Evolutionary conservation across 331 rosid species (phyloP), one percentile per base, ranked within the genome.

Genomic region (Erythrophleum ivorense): DNA sequence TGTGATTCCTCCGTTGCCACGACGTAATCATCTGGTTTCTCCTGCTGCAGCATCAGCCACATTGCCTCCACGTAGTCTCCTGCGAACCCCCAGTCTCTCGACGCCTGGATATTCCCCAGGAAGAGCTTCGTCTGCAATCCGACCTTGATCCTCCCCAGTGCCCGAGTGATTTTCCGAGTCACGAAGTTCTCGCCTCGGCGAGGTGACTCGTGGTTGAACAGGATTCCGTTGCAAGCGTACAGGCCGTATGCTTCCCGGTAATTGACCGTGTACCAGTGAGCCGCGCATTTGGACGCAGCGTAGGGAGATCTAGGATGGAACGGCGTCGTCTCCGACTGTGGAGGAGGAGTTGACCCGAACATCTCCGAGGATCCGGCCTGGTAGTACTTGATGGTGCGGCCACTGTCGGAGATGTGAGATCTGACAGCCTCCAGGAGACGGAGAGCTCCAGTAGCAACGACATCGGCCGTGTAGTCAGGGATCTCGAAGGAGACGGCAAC

Each of bases 41-140:
- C 97, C 82, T 94, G 98, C 86, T 94, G 98, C 55, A 94, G 94
- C 98, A 94, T 94, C 84, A 94, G 76, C 98, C 98, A 94, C 98
- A 94, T 92, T 0, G 98, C 98, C 79, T 94, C 97, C 16, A 91
- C 98, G 19, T 92, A 94, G 70, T 94, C 98, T 50, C 97, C 97
- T 0, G 98, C 98, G 3, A 94, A 92, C 5, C 98, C 98, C 98
- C 98, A 94, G 67, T 94, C 98, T 74, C 98, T 85, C 0, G 97
- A 92, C 0, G 98, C 98, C 63, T 90, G 90, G 73, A 94, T 58
- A 50, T 92, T 92, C 59, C 98, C 98, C 66, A 94, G 48, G 36
- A 94, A 92, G 9, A 94, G 81, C 84, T 91, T 94, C 84, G 86
- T 94, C 86, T 94, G 98, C 14, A 94, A 80, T 67, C 98, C 98